Evolutionary conservation across 2,329 filamentous ascomycete species (phyloP), one percentile per base, ranked within the genome.

Genomic region (Cytospora leucostoma): DNA sequence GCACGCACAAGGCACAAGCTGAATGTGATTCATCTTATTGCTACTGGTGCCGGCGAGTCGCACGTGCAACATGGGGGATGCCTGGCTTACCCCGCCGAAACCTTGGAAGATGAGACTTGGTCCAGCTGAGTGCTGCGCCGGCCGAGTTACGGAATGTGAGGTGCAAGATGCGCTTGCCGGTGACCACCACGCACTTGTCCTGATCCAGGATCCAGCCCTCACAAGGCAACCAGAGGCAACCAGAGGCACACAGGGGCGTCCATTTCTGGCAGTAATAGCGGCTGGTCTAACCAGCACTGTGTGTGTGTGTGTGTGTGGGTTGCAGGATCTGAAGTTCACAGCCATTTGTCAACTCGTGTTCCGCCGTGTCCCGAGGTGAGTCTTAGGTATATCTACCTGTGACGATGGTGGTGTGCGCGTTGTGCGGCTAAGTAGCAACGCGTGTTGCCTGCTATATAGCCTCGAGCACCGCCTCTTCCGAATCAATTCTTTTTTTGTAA

Each of bases 111-210:
- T 60, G 65, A 66, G 65, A 54, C 47, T 35, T 19, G 50, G 53
- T 51, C 56, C 63, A 57, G 63, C 59, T 54, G 54, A 62, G 59
- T 51, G 37, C 56, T 52, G 55, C 55, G 64, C 61, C 64, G 62
- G 62, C 64, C 64, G 37, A 56, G 56, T 59, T 55, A 17, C 61
- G 64, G 64, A 66, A 66, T 66, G 65, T 38, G 38, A 55, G n/a
- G n/a, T 33, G n/a, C 59, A 37, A 63, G 62, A 51, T 59, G 56
- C 38, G 52, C 56, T 61, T 59, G 53, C 65, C 62, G 56, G 62
- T 66, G 59, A 66, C 65, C 62, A 65, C 57, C 49, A 47, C 51
- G 21, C 38, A 44, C 32, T 50, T 38, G 47, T 58, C 50, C 17
- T 33, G 35, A 21, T 11, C 61, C 55, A 50, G 44, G 54, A 38